These are phyloP conservation scores for Gossypioides kirkii DNA, from an alignment of 345 rosid genomes.

Conservation along the genomic window DNA sequence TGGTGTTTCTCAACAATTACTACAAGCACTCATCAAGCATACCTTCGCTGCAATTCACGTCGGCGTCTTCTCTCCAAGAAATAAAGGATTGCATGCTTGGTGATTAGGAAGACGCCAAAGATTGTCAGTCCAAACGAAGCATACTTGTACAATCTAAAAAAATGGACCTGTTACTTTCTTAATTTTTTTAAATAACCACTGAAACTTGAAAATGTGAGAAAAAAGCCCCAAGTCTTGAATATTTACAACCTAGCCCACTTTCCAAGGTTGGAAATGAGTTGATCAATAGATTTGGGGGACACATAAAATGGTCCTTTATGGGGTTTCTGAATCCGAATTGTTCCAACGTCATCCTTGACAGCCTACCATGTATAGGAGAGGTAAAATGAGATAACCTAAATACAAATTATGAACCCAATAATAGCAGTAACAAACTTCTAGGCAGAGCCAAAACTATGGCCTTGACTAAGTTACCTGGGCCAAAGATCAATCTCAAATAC, in stretches of 20 bases:
- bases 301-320: constrained; percentile 88
- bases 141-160: constrained; percentile 61
- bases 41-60: constrained; percentile 50
- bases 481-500: background rate
- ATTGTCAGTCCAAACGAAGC: constrained; percentile 64
- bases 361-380: constrained; percentile 44
- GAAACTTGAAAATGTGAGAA: background rate
- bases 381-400: constrained; percentile 10
- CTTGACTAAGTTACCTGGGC: background rate
- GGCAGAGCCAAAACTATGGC: background rate
- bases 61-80: constrained; percentile 58
- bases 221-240: background rate
- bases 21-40: constrained; percentile 14
- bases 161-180: constrained; percentile 17
- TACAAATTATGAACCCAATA: background rate
- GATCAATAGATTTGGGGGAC: constrained; percentile 68
- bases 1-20: background rate
- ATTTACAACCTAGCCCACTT: constrained; percentile 71
- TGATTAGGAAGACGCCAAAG: constrained; percentile 59
- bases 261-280: constrained; percentile 56
- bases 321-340: constrained; percentile 74
- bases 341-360: constrained; percentile 82
- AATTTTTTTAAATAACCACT: background rate
- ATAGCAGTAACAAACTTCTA: background rate
- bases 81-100: constrained; percentile 46